phyloP scores from a whole-genome alignment of 2,329 filamentous ascomycete species.

The Capronia coronata region DNA sequence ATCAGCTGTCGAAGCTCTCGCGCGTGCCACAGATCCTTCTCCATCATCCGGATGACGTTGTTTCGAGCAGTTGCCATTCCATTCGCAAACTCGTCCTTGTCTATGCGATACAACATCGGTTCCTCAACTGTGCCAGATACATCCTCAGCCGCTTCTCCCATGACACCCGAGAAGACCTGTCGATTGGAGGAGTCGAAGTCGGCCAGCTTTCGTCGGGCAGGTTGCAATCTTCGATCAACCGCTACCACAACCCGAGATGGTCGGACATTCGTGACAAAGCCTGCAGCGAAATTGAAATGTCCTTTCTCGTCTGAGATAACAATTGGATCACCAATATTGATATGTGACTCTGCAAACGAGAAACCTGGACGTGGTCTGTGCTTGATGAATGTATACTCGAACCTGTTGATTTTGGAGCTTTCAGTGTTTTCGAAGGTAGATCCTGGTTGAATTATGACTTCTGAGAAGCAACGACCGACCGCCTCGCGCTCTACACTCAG shows the following conservation, averaged over 20 bases:
- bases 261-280: slow-evolving; percentile 73
- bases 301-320: slow-evolving; percentile 95
- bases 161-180: slow-evolving; percentile 83
- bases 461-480: slow-evolving; percentile 80
- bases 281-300: slow-evolving; percentile 89
- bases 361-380: slow-evolving; percentile 55
- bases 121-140: slow-evolving; percentile 10
- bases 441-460: slow-evolving; percentile 74
- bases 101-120: slow-evolving; percentile 67
- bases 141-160: slow-evolving; percentile 51
- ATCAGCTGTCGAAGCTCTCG: slow-evolving; percentile 70
- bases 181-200: slow-evolving; percentile 72
- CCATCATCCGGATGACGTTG: slow-evolving; percentile 89
- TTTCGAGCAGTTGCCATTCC: slow-evolving; percentile 93
- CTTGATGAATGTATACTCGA: slow-evolving; percentile 77
- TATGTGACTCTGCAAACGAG: slow-evolving; percentile 86
- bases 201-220: slow-evolving; percentile 66
- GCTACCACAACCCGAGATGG: slow-evolving; percentile 75
- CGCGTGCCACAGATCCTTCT: slow-evolving; percentile 64
- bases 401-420: slow-evolving; percentile 82
- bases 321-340: slow-evolving; percentile 79
- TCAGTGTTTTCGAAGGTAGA: slow-evolving; percentile 63
- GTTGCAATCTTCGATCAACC: slow-evolving; percentile 83
- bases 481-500: slow-evolving; percentile 80
- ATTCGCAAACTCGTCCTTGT: slow-evolving; percentile 98